Evolutionary conservation across 164 flowering plant species (phyloP), one percentile per base, ranked within the genome.

Genomic region (Macadamia tetraphylla): DNA sequence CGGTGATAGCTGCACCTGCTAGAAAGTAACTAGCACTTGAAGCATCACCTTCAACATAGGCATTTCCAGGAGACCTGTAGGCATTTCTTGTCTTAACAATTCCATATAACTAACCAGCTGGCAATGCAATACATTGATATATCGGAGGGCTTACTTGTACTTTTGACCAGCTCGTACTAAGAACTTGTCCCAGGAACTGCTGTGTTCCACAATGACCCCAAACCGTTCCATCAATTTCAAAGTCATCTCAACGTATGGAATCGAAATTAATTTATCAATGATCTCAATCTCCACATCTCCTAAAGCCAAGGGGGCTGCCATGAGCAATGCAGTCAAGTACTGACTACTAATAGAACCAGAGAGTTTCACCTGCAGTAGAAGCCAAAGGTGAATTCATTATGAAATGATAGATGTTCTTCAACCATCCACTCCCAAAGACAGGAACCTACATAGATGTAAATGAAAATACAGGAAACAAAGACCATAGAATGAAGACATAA

Each of bases 11-110:
- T 15, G 97, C 98, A 71, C 99, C 99, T 31, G 96, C 99, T 29
- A 95, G 85, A 82, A 95, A 95, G 82, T 95, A 95, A 81, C 98
- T 95, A 43, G 98, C 99, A 80, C 99, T 95, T 62, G 99, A 95
- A 70, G 99, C 98, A 83, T 95, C 99, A 63, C 99, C 99, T 83
- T 95, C 99, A 48, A 95, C 99, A 79, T 70, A 91, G 68, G 98
- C 94, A 49, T 85, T 88, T 72, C 99, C 95, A 56, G 97, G 96
- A 65, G 97, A 88, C 83, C 98, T 95, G 76, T 74, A 60, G 31
- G 14, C 40, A 44, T 35, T 59, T 58, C 70, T 59, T 59, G 56
- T 31, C 6, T 56, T 5, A 52, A 65, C 53, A 65, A 29, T 53
- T 60, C 9, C 17, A 48, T 14, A 32, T 29, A 70, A 55, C 35